Percentiles rank a stretch among this genome's conserved stretches.
Conservation (phyloP, 202 grass and related monocot genomes). For the Elaeis oleifera region DNA sequence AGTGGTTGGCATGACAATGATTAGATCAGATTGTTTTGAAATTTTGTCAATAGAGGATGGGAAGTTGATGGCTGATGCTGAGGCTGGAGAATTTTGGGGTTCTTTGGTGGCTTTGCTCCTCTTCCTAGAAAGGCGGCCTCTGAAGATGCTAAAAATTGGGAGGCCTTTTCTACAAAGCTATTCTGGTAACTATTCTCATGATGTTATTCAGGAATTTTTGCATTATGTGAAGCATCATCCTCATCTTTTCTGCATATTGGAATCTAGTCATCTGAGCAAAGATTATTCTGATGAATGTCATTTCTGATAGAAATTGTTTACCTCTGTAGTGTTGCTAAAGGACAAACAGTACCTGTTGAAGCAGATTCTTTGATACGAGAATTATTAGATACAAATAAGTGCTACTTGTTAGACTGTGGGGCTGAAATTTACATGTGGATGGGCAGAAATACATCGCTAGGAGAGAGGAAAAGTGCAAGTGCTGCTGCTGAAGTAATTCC, state of each 20-base stretch:
- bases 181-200: conserved; percentile 44
- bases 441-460: conserved; percentile 67
- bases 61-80: conserved; percentile 87
- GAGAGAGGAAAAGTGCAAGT: conserved; percentile 75
- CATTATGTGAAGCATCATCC: conserved; percentile 1
- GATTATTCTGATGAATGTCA: conserved; percentile 2
- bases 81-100: conserved; percentile 98
- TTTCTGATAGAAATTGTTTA: conserved; percentile 19
- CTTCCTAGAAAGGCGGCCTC: conserved; percentile 64
- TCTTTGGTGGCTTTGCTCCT: conserved; percentile 96
- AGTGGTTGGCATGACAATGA: not conserved
- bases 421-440: conserved; percentile 77
- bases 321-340: conserved; percentile 54
- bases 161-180: conserved; percentile 43
- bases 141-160: conserved; percentile 33
- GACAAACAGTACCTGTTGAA: conserved; percentile 44
- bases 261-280: no score
- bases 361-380: conserved; percentile 55
- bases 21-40: conserved; percentile 18
- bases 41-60: conserved; percentile 64
- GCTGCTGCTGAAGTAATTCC: conserved; percentile 67
- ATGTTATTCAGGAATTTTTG: conserved; percentile 16
- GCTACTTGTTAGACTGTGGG: conserved; percentile 66
- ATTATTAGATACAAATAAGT: conserved; percentile 83
- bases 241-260: no score